These are phyloP conservation scores for Houttuynia cordata DNA, from an alignment of 164 flowering plant species.

Conservation along the genomic window DNA sequence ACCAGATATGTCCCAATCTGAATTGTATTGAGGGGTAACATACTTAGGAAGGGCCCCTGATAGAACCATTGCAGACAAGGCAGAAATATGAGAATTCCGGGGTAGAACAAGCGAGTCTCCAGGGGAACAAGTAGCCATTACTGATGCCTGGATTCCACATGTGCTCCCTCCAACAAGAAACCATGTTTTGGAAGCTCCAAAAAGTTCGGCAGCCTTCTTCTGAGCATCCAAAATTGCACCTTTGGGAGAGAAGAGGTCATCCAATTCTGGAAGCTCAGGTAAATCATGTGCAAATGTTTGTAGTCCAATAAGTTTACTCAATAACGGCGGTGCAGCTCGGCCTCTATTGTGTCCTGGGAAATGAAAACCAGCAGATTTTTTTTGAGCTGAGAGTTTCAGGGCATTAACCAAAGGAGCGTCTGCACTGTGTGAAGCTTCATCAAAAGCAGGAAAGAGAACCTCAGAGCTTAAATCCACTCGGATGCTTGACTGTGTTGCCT, in stretches of 20 bases:
- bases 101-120: conserved; percentile 38
- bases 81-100: conserved; percentile 41
- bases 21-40: conserved; percentile 32
- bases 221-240: conserved; percentile 44
- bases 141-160: conserved; percentile 50
- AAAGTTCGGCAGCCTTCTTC: conserved; percentile 30
- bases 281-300: conserved; percentile 34
- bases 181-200: conserved; percentile 51
- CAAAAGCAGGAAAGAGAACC: background rate
- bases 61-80: conserved; percentile 39
- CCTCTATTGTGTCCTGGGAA: conserved; percentile 90
- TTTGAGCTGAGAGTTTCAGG: conserved; percentile 42
- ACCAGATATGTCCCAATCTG: conserved; percentile 35
- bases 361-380: conserved; percentile 56
- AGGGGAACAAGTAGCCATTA: conserved; percentile 49
- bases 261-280: conserved; percentile 46
- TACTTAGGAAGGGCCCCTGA: conserved; percentile 40
- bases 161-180: conserved; percentile 54
- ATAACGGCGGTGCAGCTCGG: conserved; percentile 41
- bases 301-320: conserved; percentile 29
- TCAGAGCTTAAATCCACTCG: background rate
- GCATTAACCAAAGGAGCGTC: conserved; percentile 55
- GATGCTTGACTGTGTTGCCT: background rate
- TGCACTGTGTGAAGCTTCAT: background rate
- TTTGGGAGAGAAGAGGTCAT: conserved; percentile 36